phyloP scores from a whole-genome alignment of 2,329 filamentous ascomycete species.

The Periconia sp. region DNA sequence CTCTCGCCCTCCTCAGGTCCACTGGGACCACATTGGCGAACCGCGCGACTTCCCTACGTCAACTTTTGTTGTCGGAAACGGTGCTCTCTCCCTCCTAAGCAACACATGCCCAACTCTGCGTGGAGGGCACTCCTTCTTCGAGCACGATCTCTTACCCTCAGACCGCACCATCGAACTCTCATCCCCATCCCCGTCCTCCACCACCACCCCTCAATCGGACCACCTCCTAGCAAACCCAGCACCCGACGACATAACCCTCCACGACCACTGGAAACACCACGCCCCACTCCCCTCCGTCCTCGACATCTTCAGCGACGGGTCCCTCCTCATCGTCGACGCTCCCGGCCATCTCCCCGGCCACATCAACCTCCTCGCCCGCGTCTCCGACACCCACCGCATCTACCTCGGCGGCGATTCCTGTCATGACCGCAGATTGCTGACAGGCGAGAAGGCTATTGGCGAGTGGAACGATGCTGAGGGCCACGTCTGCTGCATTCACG shows the following conservation, averaged over 20 bases:
- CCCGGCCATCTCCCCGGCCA: slow-evolving; percentile 59
- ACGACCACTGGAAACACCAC: slow-evolving; percentile 46
- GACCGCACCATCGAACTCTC: slow-evolving; percentile 48
- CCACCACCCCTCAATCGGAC: neutral
- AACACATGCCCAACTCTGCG: slow-evolving; percentile 22
- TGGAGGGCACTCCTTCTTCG: slow-evolving; percentile 46
- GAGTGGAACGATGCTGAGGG: slow-evolving; percentile 53
- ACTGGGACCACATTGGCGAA: slow-evolving; percentile 48
- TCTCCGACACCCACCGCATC: slow-evolving; percentile 42
- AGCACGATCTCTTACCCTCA: slow-evolving; percentile 46
- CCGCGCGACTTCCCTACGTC: slow-evolving; percentile 41
- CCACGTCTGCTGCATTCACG: slow-evolving; percentile 54
- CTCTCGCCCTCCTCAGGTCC: slow-evolving; percentile 29
- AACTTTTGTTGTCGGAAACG: slow-evolving; percentile 45
- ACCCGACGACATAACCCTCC: slow-evolving; percentile 13
- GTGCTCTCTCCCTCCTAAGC: slow-evolving; percentile 24
- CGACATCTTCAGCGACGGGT: slow-evolving; percentile 54
- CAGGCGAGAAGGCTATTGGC: slow-evolving; percentile 56
- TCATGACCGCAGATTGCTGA: slow-evolving; percentile 56
- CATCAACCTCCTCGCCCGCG: slow-evolving; percentile 53
- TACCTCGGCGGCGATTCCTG: slow-evolving; percentile 58
- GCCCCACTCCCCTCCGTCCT: slow-evolving; percentile 48
- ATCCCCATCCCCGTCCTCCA: slow-evolving; percentile 25
- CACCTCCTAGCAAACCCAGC: neutral
- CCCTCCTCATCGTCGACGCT: slow-evolving; percentile 51